Conservation (phyloP, 1,139 yeast genomes). For the Yamadazyma diddensiae region DNA sequence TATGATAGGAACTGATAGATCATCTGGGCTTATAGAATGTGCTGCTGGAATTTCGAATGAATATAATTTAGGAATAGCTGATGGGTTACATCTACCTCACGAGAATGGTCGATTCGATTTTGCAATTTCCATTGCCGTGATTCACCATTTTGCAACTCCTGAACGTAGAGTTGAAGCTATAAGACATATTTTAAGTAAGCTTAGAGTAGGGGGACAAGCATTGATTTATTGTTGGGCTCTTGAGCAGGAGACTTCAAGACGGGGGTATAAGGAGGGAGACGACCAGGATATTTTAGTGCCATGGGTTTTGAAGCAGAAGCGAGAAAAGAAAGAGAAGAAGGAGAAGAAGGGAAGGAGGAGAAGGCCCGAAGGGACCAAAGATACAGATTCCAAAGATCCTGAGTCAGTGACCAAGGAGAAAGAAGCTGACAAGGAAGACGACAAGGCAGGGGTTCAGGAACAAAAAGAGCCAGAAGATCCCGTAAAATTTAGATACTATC, state of each 20-base stretch:
- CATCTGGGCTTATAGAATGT: constrained; percentile 72
- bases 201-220: constrained; percentile 62
- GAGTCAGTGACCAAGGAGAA: constrained; percentile 1
- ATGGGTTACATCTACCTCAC: constrained; percentile 74
- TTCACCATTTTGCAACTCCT: constrained; percentile 89
- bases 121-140: constrained; percentile 93
- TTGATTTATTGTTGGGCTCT: constrained; percentile 94
- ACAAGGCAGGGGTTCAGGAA: constrained; percentile 12
- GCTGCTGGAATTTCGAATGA: constrained; percentile 49
- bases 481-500: constrained; percentile 83
- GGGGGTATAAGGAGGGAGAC: constrained; percentile 88
- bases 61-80: constrained; percentile 59
- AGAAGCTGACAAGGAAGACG: constrained; percentile 2
- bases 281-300: constrained; percentile 94
- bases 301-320: constrained; percentile 70
- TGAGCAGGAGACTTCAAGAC: constrained; percentile 80
- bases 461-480: constrained; percentile 8
- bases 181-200: constrained; percentile 56
- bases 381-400: background rate
- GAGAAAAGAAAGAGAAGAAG: constrained; percentile 23
- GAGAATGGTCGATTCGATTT: constrained; percentile 64
- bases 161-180: constrained; percentile 78
- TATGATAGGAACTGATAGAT: constrained; percentile 81
- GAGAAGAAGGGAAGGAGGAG: constrained; percentile 17
- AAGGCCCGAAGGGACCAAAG: constrained; percentile 3